Evolutionary conservation across 2,329 filamentous ascomycete genomes (phyloP), one percentile per base, ranked within the genome.

Genomic region (Meredithiella fracta): DNA sequence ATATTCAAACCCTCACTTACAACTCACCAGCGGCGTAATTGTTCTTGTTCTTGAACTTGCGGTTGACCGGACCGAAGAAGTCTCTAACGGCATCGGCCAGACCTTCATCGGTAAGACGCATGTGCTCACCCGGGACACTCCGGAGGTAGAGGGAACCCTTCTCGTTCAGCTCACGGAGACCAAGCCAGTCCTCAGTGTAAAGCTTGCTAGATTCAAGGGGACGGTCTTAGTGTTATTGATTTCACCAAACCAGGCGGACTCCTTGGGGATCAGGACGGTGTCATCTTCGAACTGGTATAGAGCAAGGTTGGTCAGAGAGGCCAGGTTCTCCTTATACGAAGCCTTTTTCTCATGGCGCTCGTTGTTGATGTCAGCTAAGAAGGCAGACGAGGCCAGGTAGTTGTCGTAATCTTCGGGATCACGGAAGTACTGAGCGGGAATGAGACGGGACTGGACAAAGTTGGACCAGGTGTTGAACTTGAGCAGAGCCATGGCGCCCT

Each of bases 301-400:
- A 60, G 86, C 87, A 61, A 97, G 85, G 62, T 83, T 84, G 63
- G 85, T 78, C 65, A 98, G 66, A 34, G 64, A 68, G 6, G 75
- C 76, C 51, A 98, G 62, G 65, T 91, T 85, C 62, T 76, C 68
- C 65, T 77, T 81, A 68, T 97, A 98, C 11, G 70, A 75, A 37
- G 69, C 64, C 64, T 89, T 95, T 77, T 94, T 94, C 55, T 72
- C 59, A 51, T 61, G 61, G 9, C 90, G 77, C 76, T 98, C 92
- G 67, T 97, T 97, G 70, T 98, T 98, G 70, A 97, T 83, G 65
- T 97, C 91, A 8, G 91, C 92, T 7, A 98, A 73, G 68, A 94
- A 96, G 66, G 90, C 91, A 63, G 86, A 92, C 65, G 80, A 67
- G 61, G 82, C 79, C 20, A 97, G 77, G 66, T 97, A 98, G 29